phyloP scores from a whole-genome alignment of 257 asterid species.

The Petunia axillaris region DNA sequence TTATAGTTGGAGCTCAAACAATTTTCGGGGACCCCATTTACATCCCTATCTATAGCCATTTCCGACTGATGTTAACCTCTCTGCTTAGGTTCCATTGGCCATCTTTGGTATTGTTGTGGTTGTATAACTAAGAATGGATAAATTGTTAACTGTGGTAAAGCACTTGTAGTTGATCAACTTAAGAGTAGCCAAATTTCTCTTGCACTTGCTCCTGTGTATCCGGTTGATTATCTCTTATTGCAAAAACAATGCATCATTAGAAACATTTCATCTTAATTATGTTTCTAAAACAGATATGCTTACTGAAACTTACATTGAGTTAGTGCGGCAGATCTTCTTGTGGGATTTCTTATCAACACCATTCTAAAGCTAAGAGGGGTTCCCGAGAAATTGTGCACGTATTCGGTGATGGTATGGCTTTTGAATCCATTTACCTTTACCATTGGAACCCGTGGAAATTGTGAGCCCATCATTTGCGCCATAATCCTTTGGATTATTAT shows the following conservation, averaged over 20 bases:
- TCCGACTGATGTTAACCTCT: neutral
- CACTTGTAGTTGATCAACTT: neutral
- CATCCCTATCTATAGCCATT: too few relatives aligned
- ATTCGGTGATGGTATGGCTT: slow-evolving; percentile 81
- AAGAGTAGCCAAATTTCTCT: neutral
- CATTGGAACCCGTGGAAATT: slow-evolving; percentile 97
- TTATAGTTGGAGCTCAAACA: too few relatives aligned
- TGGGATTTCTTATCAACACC: slow-evolving; percentile 71
- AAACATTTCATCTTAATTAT: neutral
- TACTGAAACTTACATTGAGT: slow-evolving; percentile 27
- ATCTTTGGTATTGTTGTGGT: neutral
- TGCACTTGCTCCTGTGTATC: neutral
- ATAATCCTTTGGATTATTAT: slow-evolving; percentile 80
- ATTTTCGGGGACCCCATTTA: too few relatives aligned
- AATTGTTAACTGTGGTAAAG: neutral
- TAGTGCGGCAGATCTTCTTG: slow-evolving; percentile 73
- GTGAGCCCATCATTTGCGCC: slow-evolving; percentile 89
- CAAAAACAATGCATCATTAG: neutral
- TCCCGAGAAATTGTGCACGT: slow-evolving; percentile 64
- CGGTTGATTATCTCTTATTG: slow-evolving; percentile 12
- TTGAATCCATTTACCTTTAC: slow-evolving; percentile 97
- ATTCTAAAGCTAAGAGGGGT: slow-evolving; percentile 81
- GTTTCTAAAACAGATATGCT: slow-evolving; percentile 13
- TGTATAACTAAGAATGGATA: neutral
- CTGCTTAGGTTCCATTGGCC: neutral